Conservation (phyloP, 441 rosid genomes). For the Melastoma candidum region DNA sequence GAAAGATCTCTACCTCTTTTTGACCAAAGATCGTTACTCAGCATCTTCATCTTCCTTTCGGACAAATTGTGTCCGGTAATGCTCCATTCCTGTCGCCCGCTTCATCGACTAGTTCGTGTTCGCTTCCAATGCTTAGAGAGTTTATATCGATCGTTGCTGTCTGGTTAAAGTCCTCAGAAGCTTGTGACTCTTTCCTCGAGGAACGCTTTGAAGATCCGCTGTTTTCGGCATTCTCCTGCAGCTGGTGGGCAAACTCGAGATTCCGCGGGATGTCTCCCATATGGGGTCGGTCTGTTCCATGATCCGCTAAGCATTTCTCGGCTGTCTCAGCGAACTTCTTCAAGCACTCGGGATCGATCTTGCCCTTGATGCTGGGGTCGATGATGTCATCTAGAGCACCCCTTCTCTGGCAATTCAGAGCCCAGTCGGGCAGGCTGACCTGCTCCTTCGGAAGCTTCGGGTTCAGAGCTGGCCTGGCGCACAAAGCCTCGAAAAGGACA, state of each 20-base stretch:
- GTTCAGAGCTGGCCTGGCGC: constrained; percentile 54
- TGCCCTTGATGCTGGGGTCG: constrained; percentile 48
- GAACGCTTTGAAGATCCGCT: constrained; percentile 8
- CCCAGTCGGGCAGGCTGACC: constrained; percentile 70
- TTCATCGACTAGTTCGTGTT: constrained; percentile 13
- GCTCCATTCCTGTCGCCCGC: constrained; percentile 18
- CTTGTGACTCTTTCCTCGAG: constrained; percentile 10
- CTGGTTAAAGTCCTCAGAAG: constrained; percentile 18
- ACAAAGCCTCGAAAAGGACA: constrained; percentile 53
- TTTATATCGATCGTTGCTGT: constrained; percentile 4
- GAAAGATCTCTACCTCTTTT: too few relatives aligned
- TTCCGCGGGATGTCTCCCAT: constrained; percentile 66
- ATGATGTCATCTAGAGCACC: constrained; percentile 38
- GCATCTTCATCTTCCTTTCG: constrained; percentile 39
- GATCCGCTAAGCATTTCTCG: constrained; percentile 46
- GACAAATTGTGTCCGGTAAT: constrained; percentile 43
- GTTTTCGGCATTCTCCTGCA: constrained; percentile 40
- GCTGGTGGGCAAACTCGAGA: constrained; percentile 54
- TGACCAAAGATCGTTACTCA: too few relatives aligned
- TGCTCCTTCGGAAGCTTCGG: constrained; percentile 57
- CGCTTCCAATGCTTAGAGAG: constrained; percentile 20
- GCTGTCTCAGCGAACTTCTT: constrained; percentile 56
- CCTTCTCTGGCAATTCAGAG: constrained; percentile 31
- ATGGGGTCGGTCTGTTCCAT: constrained; percentile 46
- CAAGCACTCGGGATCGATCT: constrained; percentile 40